Percentiles rank a stretch among this genome's conserved stretches.
Conservation (phyloP, 2,329 filamentous ascomycete genomes). For the Colletotrichum chrysophilum region DNA sequence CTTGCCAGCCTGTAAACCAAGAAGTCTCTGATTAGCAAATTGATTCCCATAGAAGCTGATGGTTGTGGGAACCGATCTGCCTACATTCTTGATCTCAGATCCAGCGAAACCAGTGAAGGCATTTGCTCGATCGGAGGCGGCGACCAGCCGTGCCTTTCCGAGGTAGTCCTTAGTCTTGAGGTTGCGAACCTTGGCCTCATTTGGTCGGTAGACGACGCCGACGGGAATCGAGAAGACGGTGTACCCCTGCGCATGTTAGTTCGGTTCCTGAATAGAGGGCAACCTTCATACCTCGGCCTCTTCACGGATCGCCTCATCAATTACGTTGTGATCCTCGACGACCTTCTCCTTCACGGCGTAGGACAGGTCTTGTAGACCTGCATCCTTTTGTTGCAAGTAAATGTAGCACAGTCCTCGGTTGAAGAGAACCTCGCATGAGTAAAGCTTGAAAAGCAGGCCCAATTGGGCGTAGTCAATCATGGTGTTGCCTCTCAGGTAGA, state of each 20-base stretch:
- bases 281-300: conserved; percentile 76
- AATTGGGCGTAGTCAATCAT: conserved; percentile 98
- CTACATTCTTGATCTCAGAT: conserved; percentile 77
- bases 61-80: conserved; percentile 27
- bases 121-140: conserved; percentile 81
- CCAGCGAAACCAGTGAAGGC: conserved; percentile 84
- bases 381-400: conserved; percentile 89
- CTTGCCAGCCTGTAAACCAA: conserved; percentile 50
- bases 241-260: conserved; percentile 66
- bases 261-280: neutral
- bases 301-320: conserved; percentile 94
- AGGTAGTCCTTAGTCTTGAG: conserved; percentile 97
- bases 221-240: conserved; percentile 99
- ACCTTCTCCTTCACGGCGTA: conserved; percentile 96
- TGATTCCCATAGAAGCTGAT: neutral
- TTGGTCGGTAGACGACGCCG: conserved; percentile 92
- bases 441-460: conserved; percentile 93
- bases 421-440: conserved; percentile 97
- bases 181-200: conserved; percentile 98
- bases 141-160: conserved; percentile 92
- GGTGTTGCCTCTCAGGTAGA: conserved; percentile 94
- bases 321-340: conserved; percentile 95
- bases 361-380: conserved; percentile 87
- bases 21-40: conserved; percentile 27
- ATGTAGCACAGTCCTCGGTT: conserved; percentile 98